Conservation (phyloP, 345 rosid genomes). For the Corymbia maculata region DNA sequence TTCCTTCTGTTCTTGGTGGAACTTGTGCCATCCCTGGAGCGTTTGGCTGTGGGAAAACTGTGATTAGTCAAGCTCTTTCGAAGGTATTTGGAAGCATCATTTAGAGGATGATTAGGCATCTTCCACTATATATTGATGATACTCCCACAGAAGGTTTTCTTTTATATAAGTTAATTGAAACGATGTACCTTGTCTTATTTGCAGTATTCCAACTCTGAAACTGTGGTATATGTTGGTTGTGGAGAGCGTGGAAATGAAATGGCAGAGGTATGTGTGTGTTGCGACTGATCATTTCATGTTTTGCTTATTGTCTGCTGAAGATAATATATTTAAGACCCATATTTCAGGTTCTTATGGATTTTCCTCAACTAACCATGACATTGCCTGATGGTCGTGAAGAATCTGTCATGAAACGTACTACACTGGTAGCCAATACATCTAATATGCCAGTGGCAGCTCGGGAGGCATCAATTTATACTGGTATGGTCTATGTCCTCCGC, state of each 20-base stretch:
- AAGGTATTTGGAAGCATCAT: constrained; percentile 39
- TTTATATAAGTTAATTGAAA: neutral
- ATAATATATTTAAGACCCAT: neutral
- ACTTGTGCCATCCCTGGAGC: constrained; percentile 99
- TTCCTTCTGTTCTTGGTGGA: constrained; percentile 99
- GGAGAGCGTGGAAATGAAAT: constrained; percentile 99
- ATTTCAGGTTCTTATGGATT: constrained; percentile 96
- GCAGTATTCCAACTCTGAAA: constrained; percentile 95
- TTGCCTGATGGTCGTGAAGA: constrained; percentile 99
- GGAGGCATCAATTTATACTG: constrained; percentile 99
- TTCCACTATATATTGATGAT: neutral
- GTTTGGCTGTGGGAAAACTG: constrained; percentile 99
- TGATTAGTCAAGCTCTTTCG: constrained; percentile 99
- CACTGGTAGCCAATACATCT: constrained; percentile 98
- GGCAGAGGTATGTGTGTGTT: constrained; percentile 69
- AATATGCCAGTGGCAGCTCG: constrained; percentile 99
- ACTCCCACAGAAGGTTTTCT: neutral
- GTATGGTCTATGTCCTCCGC: constrained; percentile 15
- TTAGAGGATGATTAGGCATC: neutral
- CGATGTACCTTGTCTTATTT: neutral
- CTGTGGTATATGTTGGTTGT: constrained; percentile 98
- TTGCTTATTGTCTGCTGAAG: neutral
- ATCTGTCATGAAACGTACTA: constrained; percentile 99
- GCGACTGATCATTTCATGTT: neutral
- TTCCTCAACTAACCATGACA: constrained; percentile 99